A percentile compares a stretch with the other conserved stretches of the same genome.
phyloP scores from a whole-genome alignment of 2,329 filamentous ascomycete genomes.

The Didymella sp. region DNA sequence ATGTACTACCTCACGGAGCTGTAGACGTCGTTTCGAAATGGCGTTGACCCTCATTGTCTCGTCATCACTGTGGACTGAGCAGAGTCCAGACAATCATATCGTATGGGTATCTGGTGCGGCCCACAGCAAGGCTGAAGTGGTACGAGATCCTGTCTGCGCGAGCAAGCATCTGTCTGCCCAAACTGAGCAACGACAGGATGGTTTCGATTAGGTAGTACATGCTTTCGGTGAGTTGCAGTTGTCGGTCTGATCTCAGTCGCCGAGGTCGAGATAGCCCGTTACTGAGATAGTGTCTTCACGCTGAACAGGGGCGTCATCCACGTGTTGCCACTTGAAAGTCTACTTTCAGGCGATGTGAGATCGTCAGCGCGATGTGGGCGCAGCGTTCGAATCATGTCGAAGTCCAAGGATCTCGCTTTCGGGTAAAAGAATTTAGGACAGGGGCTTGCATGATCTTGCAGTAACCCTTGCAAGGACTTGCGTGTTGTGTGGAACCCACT shows the following conservation, averaged over 20 bases:
- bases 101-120: not conserved
- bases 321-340: not conserved
- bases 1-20: not conserved
- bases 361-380: not conserved
- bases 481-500: not conserved
- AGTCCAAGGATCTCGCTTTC: not conserved
- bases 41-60: not conserved
- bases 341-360: not conserved
- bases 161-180: not conserved
- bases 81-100: not conserved
- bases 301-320: not conserved
- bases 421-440: not conserved
- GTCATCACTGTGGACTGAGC: not conserved
- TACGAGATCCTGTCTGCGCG: not conserved
- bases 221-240: not conserved
- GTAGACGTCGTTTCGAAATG: not conserved
- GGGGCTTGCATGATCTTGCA: constrained; percentile 19
- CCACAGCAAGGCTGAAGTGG: not conserved
- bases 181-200: not conserved
- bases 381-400: constrained; percentile 1
- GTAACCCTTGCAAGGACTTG: constrained; percentile 1
- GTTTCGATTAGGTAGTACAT: not conserved
- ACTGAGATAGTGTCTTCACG: not conserved
- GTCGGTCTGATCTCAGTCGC: not conserved
- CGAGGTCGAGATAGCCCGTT: not conserved